Percentiles rank a stretch among this genome's conserved stretches.
phyloP scores from a whole-genome alignment of 116 monocot species.

The Phalaenopsis hybrid region DNA sequence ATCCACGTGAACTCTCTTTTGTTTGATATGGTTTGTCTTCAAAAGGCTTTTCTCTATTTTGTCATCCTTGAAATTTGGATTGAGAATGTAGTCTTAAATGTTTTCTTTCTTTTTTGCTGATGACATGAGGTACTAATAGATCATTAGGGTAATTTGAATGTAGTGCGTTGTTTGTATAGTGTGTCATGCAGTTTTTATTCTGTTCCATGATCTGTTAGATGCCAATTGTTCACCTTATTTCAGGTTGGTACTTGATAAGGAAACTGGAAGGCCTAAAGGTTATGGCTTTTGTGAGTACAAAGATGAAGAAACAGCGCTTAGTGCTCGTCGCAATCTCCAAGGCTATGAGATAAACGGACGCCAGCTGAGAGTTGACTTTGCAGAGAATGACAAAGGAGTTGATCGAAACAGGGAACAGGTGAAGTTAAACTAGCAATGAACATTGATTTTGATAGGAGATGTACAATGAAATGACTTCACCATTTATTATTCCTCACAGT shows the following conservation, averaged over 20 bases:
- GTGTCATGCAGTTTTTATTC: not conserved
- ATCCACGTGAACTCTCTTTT: not conserved
- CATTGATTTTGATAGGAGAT: not conserved
- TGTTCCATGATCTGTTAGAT: not conserved
- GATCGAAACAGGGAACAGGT: constrained; percentile 93
- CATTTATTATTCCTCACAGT: not conserved
- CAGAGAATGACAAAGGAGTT: constrained; percentile 84
- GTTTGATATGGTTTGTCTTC: not conserved
- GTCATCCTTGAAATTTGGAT: not conserved
- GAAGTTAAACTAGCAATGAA: not conserved
- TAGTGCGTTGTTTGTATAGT: not conserved
- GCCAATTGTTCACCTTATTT: constrained; percentile 11
- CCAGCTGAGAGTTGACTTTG: constrained; percentile 95
- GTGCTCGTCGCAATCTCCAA: constrained; percentile 96
- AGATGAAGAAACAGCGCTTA: constrained; percentile 96
- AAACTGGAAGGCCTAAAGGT: constrained; percentile 95
- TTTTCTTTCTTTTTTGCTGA: not conserved
- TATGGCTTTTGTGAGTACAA: constrained; percentile 99
- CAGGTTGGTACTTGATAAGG: constrained; percentile 93
- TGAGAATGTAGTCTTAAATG: not conserved
- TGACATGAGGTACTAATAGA: not conserved
- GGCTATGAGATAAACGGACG: constrained; percentile 99
- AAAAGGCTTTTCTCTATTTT: not conserved
- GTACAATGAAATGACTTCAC: not conserved
- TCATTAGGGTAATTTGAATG: not conserved